Evolutionary conservation across 768 basidiomycete species (phyloP).

Genomic region (Lentinula lateritia): DNA sequence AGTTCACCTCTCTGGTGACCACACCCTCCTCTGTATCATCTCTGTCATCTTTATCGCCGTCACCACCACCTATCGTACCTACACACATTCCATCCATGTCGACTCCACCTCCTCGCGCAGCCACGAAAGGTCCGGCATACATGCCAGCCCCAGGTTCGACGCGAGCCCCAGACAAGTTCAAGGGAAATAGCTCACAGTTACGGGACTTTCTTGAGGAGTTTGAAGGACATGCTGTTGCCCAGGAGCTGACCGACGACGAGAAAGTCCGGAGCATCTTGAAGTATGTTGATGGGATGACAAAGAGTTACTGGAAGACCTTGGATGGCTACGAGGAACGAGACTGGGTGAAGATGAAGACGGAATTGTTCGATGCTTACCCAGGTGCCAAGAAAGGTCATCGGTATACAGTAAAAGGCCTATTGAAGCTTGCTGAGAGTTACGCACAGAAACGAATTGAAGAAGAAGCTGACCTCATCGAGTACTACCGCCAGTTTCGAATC

Average conservation of each 20-base stretch:
- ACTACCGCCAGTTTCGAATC: background rate
- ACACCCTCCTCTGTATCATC: no score
- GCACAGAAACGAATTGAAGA: background rate
- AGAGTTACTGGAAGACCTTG: constrained; percentile 10
- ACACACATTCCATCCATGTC: no score
- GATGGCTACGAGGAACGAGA: constrained; percentile 7
- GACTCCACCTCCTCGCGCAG: no score
- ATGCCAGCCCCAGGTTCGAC: no score
- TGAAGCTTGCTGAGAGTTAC: background rate
- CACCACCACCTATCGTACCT: no score
- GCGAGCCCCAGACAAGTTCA: no score
- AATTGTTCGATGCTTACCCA: constrained; percentile 5
- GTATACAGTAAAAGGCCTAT: background rate
- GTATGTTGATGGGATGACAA: constrained; percentile 8
- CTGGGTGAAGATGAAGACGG: constrained; percentile 8
- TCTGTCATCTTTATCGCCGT: no score
- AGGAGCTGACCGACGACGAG: constrained; percentile 8
- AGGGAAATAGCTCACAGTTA: background rate
- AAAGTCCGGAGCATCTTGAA: constrained; percentile 7
- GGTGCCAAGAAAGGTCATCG: background rate
- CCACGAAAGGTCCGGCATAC: no score
- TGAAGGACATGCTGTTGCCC: background rate
- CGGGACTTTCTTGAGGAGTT: constrained; percentile 10
- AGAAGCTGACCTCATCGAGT: background rate
- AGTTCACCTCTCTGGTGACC: no score